phyloP scores from a whole-genome alignment of 202 grass and related monocot genomes.

The Setaria viridis region DNA sequence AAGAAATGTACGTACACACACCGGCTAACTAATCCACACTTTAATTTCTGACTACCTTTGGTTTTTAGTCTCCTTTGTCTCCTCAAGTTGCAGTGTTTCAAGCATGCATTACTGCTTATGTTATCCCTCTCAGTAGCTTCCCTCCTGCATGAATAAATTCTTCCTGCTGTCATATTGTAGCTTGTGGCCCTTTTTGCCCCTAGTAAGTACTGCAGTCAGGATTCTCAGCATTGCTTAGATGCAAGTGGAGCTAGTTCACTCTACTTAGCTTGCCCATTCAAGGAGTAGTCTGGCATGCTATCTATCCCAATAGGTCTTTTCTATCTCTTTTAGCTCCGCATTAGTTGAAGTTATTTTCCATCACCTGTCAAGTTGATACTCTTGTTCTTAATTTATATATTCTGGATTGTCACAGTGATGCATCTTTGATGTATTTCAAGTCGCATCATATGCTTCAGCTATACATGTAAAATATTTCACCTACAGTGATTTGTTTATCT shows the following conservation, averaged over 20 bases:
- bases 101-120: not conserved
- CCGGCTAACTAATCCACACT: not conserved
- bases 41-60: not conserved
- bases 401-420: not conserved
- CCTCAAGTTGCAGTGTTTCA: not conserved
- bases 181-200: not conserved
- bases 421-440: not conserved
- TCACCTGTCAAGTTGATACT: not conserved
- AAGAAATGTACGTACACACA: constrained; percentile 29
- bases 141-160: not conserved
- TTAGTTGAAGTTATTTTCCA: not conserved
- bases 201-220: not conserved
- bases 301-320: constrained; percentile 43
- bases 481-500: not conserved
- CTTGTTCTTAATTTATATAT: not conserved
- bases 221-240: constrained; percentile 27
- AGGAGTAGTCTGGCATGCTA: constrained; percentile 55
- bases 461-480: not conserved
- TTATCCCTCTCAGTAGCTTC: not conserved
- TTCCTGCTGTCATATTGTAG: not conserved
- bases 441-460: not conserved
- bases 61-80: constrained; percentile 8
- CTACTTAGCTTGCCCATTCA: constrained; percentile 29
- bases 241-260: constrained; percentile 6
- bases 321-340: not conserved